A percentile compares a stretch with the other conserved stretches of the same genome.
Conservation (phyloP, 2,329 filamentous ascomycete genomes). For the Graphiopsis chlorocephala region DNA sequence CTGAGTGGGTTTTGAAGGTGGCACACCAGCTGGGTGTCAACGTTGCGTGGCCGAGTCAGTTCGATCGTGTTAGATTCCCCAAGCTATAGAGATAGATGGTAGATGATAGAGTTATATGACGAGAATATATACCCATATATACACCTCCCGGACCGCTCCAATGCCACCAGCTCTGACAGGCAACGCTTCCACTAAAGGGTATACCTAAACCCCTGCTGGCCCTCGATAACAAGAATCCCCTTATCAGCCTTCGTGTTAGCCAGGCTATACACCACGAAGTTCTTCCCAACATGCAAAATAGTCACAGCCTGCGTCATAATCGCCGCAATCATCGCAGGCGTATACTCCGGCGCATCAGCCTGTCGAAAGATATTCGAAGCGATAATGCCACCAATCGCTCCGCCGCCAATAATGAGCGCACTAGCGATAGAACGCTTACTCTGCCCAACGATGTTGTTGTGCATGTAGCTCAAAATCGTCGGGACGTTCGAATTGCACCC, state of each 20-base stretch:
- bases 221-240: constrained; percentile 23
- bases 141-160: neutral
- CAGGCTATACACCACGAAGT: constrained; percentile 21
- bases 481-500: constrained; percentile 77
- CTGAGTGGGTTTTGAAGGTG: constrained; percentile 54
- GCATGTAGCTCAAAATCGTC: constrained; percentile 68
- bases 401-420: constrained; percentile 70
- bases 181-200: neutral
- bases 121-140: neutral
- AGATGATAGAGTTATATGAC: neutral
- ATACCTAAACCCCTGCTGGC: constrained; percentile 12
- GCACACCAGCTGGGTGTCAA: constrained; percentile 50
- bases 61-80: constrained; percentile 34
- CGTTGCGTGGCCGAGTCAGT: constrained; percentile 50
- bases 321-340: constrained; percentile 45
- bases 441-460: constrained; percentile 68
- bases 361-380: constrained; percentile 69
- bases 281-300: constrained; percentile 23
- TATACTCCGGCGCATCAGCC: constrained; percentile 57
- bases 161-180: neutral
- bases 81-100: constrained; percentile 20
- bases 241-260: constrained; percentile 22
- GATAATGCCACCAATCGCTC: constrained; percentile 73
- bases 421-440: constrained; percentile 70
- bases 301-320: constrained; percentile 24